Percentiles rank a stretch among this genome's conserved stretches.
Evolutionary conservation across 768 basidiomycete genomes (phyloP).

Genomic region (Crepidotus variabilis): DNA sequence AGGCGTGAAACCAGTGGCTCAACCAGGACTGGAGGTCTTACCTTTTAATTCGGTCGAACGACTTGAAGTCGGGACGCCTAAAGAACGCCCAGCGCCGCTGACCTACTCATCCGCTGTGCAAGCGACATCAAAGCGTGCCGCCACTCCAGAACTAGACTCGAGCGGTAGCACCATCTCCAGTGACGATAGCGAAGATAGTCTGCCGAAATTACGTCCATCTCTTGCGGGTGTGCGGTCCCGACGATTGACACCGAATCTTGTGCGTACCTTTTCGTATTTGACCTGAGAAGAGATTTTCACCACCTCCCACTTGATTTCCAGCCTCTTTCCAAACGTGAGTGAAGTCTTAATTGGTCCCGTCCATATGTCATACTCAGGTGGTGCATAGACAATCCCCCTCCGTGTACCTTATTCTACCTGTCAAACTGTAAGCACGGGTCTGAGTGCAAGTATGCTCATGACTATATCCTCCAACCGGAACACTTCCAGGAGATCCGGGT

Average conservation of each 20-base stretch:
- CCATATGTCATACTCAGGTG: constrained; percentile 13
- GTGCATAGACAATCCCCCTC: constrained; percentile 53
- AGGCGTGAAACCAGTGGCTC: constrained; percentile 10
- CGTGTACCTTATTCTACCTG: constrained; percentile 65
- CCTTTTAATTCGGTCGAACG: constrained; percentile 21
- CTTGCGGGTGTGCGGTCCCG: constrained; percentile 35
- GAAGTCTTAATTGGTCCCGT: background rate
- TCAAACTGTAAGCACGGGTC: constrained; percentile 55
- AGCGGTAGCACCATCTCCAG: constrained; percentile 41
- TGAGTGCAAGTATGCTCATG: constrained; percentile 59
- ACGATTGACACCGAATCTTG: constrained; percentile 50
- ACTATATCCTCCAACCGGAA: constrained; percentile 53
- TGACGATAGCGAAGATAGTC: constrained; percentile 38
- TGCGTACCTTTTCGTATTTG: constrained; percentile 22
- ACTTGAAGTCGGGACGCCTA: constrained; percentile 12
- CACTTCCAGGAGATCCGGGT: constrained; percentile 49
- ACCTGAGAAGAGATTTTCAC: constrained; percentile 6
- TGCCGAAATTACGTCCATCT: constrained; percentile 21
- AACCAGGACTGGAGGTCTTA: constrained; percentile 22
- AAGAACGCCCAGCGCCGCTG: constrained; percentile 17
- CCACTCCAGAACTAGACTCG: constrained; percentile 35
- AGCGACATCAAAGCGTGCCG: constrained; percentile 24
- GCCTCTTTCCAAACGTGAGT: constrained; percentile 63
- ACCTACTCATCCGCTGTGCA: constrained; percentile 45
- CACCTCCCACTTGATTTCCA: constrained; percentile 21